Evolutionary conservation across 2,329 filamentous ascomycete genomes (phyloP), one percentile per base, ranked within the genome.

Genomic region (Sporothrix pallida): DNA sequence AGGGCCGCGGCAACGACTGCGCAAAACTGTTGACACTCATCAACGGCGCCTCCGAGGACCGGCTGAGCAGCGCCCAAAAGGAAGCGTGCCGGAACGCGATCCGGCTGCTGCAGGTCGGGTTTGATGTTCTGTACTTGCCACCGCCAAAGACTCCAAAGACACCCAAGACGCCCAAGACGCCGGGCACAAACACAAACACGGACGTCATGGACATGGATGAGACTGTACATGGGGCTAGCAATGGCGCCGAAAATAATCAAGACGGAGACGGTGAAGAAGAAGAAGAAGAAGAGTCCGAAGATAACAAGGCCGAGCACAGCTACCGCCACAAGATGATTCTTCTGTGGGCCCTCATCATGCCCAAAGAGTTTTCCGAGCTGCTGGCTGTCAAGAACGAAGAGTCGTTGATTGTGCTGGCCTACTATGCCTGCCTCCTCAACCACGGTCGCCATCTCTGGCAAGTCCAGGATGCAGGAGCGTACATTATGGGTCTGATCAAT

Each of bases 401-500:
- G 65, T 79, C 78, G 7, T 42, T 81, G 9, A 76, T 78, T 1
- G 63, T 81, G 8, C 73, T 81, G 23, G 78, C 76, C 4, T 78
- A 80, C 73, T 80, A 80, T 58, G 75, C 77, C 0, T 74, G 78
- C 20, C 75, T 81, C 26, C 75, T 81, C 17, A 78, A 81, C 69
- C 72, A 78, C 37, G 77, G 75, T 17, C 73, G 75, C 48, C 48
- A 74, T 15, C 31, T 80, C 58, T 81, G 80, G 80, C 79, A 79
- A 70, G 75, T 81, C n/a, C 75, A 77, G 13, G 77, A 76, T 31
- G 73, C 77, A 4, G 77, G 77, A 15, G 65, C 50, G 56, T 71
- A 75, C 71, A 70, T 76, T 4, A 65, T 77, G 46, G 46, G 70
- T 13, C 68, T 77, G 5, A 69, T 77, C 26, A 60, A 5, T 6